Conservation (phyloP, 2,329 filamentous ascomycete genomes). For the Lachnellula willkommii region DNA sequence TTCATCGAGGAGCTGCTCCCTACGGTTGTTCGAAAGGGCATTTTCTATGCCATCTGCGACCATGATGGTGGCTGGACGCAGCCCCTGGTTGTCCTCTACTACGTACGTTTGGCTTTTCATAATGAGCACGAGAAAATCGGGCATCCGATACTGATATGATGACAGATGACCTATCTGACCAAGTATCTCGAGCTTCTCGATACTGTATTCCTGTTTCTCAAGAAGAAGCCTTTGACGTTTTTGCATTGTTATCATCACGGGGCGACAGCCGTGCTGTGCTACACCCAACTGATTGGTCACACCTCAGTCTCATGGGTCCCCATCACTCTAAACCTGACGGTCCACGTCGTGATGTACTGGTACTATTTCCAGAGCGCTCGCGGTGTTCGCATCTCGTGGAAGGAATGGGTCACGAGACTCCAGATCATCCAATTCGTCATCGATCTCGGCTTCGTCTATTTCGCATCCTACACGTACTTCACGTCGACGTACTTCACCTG, state of each 20-base stretch:
- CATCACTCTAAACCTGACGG: constrained; percentile 85
- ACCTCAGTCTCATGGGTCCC: constrained; percentile 94
- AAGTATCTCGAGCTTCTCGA: constrained; percentile 96
- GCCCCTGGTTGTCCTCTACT: constrained; percentile 89
- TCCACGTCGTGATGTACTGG: constrained; percentile 99
- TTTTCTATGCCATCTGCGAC: constrained; percentile 87
- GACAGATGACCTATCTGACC: constrained; percentile 91
- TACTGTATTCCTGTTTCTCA: constrained; percentile 94
- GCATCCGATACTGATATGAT: neutral
- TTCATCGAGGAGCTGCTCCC: constrained; percentile 90
- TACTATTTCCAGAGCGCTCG: constrained; percentile 99
- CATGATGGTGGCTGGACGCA: constrained; percentile 85
- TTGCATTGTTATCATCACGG: constrained; percentile 99
- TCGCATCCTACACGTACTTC: constrained; percentile 99
- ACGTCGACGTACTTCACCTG: constrained; percentile 80
- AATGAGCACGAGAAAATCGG: neutral
- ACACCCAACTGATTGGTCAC: constrained; percentile 89
- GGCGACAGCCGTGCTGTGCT: constrained; percentile 93
- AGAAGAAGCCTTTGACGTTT: constrained; percentile 99
- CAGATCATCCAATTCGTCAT: constrained; percentile 98
- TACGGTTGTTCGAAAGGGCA: constrained; percentile 71
- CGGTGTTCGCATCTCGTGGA: constrained; percentile 97
- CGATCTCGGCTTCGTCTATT: constrained; percentile 98
- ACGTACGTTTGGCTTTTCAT: constrained; percentile 53
- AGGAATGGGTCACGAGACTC: constrained; percentile 97